Base-by-base conservation (phyloP, 2,329 filamentous ascomycete species). In the Trichoderma brevicompactum region DNA sequence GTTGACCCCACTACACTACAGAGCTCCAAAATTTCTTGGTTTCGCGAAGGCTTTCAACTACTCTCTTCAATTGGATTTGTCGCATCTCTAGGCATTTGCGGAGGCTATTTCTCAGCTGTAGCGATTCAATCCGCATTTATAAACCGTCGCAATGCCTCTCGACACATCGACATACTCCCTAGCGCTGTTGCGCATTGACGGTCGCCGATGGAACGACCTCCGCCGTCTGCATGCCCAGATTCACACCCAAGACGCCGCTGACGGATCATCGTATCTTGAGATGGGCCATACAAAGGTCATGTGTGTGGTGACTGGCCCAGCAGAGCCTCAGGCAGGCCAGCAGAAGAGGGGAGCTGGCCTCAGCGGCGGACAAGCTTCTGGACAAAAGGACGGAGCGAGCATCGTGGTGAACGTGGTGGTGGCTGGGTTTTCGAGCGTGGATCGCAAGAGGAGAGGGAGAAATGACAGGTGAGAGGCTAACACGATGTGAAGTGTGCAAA, bases 221-320 rank as follows among this genome's bases (percentile, higher is more conserved):
- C 92, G 95, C 34, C 89, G 92, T 7, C 85, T 97, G 58, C 88
- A 92, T 74, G 94, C 91, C 54, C 92, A 96, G 79, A 93, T 99
- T 74, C 91, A 90, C 68, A 97, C 93, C 1, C 95, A 97, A 78
- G 90, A 94, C 67, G 90, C 94, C 56, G 93, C 94, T 64, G 95
- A 98, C 72, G 95, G 95, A 41, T 96, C 92, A 50, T 92, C 90
- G 68, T 97, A 97, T 79, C 87, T 98, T 66, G 92, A 97, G 76
- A 96, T 96, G 89, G 95, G 95, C 72, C 96, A 98, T 79, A 99
- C 95, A 23, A 95, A 97, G 76, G 90, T 99, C 71, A 92, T 98
- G 79, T 97, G 94, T 79, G 92, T 94, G 28, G 89, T 99, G 54
- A 88, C 89, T 1, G 95, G 95, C 0, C 95, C 95, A 0, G 87